phyloP scores from a whole-genome alignment of 768 basidiomycete species.

The Amanita muscaria region DNA sequence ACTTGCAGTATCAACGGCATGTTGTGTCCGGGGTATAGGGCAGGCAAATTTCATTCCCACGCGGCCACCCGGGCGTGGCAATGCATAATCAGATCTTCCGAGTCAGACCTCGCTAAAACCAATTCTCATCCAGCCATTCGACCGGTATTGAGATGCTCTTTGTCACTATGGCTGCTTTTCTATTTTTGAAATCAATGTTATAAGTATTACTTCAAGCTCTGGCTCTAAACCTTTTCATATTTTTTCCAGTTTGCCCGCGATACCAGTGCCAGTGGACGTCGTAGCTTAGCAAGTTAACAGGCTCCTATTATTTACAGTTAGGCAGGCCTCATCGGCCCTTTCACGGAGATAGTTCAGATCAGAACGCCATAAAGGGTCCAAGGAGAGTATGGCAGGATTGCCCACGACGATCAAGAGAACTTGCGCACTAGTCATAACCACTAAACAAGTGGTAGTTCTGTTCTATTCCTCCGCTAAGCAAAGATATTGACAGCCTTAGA shows the following conservation, averaged over 20 bases:
- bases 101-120: too few relatives aligned
- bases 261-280: not conserved
- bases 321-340: slow-evolving; percentile 30
- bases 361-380: slow-evolving; percentile 54
- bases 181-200: slow-evolving; percentile 4
- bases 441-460: slow-evolving; percentile 18
- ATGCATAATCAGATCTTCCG: too few relatives aligned
- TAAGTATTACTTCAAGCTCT: not conserved
- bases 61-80: too few relatives aligned
- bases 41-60: too few relatives aligned
- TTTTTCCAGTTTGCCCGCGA: not conserved
- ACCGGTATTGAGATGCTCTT: too few relatives aligned
- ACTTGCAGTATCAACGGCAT: too few relatives aligned
- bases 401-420: slow-evolving; percentile 53
- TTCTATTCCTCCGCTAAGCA: too few relatives aligned
- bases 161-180: too few relatives aligned
- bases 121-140: too few relatives aligned
- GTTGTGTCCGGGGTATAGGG: too few relatives aligned
- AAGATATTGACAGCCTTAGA: slow-evolving; percentile 34
- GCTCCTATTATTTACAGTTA: slow-evolving; percentile 3
- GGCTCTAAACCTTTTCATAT: not conserved
- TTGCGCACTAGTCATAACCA: slow-evolving; percentile 54
- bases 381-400: slow-evolving; percentile 46
- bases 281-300: not conserved
- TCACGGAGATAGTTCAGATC: slow-evolving; percentile 49